Base-by-base conservation (phyloP, 768 basidiomycete genomes). In the Russula dissimulans region DNA sequence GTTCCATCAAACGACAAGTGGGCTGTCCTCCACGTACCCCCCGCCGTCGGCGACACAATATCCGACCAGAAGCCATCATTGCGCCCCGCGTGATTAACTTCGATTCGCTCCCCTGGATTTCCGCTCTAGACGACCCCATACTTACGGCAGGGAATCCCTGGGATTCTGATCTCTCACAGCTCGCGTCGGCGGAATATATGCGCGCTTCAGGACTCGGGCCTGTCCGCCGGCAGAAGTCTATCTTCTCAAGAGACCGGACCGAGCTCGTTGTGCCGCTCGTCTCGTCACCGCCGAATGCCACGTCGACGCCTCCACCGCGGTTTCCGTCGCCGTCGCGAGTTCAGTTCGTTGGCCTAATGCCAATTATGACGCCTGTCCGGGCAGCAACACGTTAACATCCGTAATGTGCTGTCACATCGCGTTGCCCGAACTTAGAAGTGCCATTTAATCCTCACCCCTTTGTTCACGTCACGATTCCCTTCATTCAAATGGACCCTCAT, bases 101-200 rank as follows among this genome's bases (percentile, higher is more conserved):
- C 39, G 65, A 64, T 56, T 58, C 65, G 17, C 65, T 66, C 29
- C 63, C 65, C 47, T 66, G 65, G 65, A 57, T 64, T 31, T 64
- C 63, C 51, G 48, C 65, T 22, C 59, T 66, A 36, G 54, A 53
- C 9, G 59, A 57, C 53, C 63, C 62, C 15, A 45, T 52, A 22
- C 44, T 54, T 57, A 65, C 56, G 51, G 51, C 57, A 46, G 57
- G 52, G 15, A 59, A 59, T 51, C 53, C 36, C 36, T 60, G 63
- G 58, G 58, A 65, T 31, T 64, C 65, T 39, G 65, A 65, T 56
- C 65, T 65, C 39, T 65, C 65, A 34, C 62, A 48, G 34, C 62
- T 65, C 29, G 49, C 63, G 11, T 55, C 57, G 9, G 62, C 53
- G 4, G 57, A 60, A 49, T 54, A 42, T 38, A 53, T 65, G 52